Base-by-base conservation (phyloP, 1,284 basidiomycete species). In the Cutaneotrichosporon curvatum region DNA sequence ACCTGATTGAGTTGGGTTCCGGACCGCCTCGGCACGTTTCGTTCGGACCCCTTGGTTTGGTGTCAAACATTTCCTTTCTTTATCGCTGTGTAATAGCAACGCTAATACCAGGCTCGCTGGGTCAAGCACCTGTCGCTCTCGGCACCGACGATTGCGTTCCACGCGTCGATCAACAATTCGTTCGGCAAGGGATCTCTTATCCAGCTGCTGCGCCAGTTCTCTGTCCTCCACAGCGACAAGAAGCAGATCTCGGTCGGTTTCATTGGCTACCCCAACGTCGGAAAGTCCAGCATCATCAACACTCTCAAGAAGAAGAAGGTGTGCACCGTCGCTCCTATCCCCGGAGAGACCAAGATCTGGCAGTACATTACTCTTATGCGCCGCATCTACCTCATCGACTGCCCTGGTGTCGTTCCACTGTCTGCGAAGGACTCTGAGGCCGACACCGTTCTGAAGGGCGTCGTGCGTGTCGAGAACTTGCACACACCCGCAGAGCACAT, bases 281-380 rank as follows among this genome's bases (percentile, higher is more conserved):
- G 95, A 39, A 99, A 98, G 74, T 89, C 85, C 54, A 87, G 83
- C 62, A 89, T 98, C 58, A 98, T 98, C 76, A 98, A 99, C 75
- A 97, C 95, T 35, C 79, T 99, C 55, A 98, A 98, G 79, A 90
- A 88, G 74, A 87, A 89, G 72, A 96, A 96, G 73, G 94, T 97
- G 55, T 98, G 95, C 78, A 84, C 81, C 23, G 92, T 97, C 43
- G 95, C 95, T 15, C 94, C 95, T 11, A 82, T 98, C 23, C 95
- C 95, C 8, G 94, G 94, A 61, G 94, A 99, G 78, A 99, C 95
- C 44, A 98, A 98, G 75, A 90, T 98, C 57, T 98, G 95, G 95
- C 94, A 98, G 79, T 98, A 98, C 74, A 95, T 98, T 73, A 89
- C 90, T 21, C 77, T 98, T 43, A 97, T 94, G 62, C 82, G 85